phyloP scores from a whole-genome alignment of 257 asterid species.

The Fraxinus americana region DNA sequence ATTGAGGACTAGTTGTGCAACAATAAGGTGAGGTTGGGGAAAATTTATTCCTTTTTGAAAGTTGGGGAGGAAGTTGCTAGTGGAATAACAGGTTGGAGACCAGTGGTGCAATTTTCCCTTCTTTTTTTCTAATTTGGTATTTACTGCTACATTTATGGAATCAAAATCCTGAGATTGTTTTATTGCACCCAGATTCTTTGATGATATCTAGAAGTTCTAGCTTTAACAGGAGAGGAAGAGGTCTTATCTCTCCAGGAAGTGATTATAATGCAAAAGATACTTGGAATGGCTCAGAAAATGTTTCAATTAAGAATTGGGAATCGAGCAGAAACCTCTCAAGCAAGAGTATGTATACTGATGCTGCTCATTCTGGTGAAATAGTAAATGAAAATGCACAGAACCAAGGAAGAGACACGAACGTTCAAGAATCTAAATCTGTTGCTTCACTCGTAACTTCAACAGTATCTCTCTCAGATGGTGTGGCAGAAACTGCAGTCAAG shows the following conservation, averaged over 20 bases:
- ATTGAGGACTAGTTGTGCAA: not conserved
- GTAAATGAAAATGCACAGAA: slow-evolving; percentile 57
- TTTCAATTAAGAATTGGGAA: slow-evolving; percentile 50
- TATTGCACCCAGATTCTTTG: slow-evolving; percentile 58
- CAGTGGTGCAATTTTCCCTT: not conserved
- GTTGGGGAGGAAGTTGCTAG: not conserved
- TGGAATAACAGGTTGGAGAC: not conserved
- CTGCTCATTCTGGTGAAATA: slow-evolving; percentile 47
- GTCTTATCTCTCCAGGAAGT: slow-evolving; percentile 65
- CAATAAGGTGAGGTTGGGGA: not conserved
- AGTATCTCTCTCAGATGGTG: slow-evolving; percentile 41
- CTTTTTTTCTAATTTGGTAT: not conserved
- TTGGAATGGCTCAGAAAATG: slow-evolving; percentile 52
- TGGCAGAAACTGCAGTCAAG: slow-evolving; percentile 53
- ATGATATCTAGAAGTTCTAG: slow-evolving; percentile 64
- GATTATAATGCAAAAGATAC: slow-evolving; percentile 66
- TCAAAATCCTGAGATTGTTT: slow-evolving; percentile 16
- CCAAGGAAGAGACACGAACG: slow-evolving; percentile 55
- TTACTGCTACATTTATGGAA: not conserved
- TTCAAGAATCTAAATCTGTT: slow-evolving; percentile 50
- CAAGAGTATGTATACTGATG: slow-evolving; percentile 40
- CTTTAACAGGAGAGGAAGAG: slow-evolving; percentile 74
- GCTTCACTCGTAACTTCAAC: slow-evolving; percentile 41
- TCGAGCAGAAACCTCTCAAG: slow-evolving; percentile 47
- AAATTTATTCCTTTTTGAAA: not conserved